Evolutionary conservation across 306 rosid species (phyloP).

Genomic region (Fagus sylvatica): DNA sequence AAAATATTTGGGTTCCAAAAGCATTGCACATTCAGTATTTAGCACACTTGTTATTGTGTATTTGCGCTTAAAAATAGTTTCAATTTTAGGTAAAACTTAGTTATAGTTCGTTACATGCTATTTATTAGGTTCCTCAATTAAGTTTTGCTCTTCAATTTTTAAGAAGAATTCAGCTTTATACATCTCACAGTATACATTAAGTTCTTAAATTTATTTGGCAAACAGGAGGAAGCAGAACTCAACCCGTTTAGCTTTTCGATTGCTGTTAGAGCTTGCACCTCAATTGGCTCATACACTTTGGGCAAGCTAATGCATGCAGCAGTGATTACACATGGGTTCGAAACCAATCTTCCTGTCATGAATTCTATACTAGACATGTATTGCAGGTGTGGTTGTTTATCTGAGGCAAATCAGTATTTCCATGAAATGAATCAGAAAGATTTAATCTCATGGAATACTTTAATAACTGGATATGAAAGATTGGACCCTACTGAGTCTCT

Average conservation of each 20-base stretch:
- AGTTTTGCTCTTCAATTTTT: background rate
- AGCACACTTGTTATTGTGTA: background rate
- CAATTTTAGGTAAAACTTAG: too few species aligned
- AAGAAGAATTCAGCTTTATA: background rate
- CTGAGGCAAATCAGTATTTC: constrained; percentile 62
- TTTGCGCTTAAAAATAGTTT: background rate
- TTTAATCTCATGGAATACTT: constrained; percentile 74
- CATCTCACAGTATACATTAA: background rate
- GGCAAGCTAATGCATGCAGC: constrained; percentile 79
- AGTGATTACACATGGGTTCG: constrained; percentile 57
- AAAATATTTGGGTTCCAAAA: background rate
- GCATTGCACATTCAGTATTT: background rate
- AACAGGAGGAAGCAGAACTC: constrained; percentile 68
- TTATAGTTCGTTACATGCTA: too few species aligned
- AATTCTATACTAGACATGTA: constrained; percentile 77
- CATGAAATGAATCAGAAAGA: constrained; percentile 53
- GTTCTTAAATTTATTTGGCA: constrained; percentile 30
- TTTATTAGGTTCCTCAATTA: too few species aligned
- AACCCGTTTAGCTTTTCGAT: constrained; percentile 72
- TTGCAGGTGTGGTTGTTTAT: constrained; percentile 59
- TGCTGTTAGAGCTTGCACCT: constrained; percentile 72
- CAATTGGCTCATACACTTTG: constrained; percentile 36
- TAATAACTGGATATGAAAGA: constrained; percentile 69
- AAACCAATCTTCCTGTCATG: constrained; percentile 62
- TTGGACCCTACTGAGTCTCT: constrained; percentile 56